Evolutionary conservation across 306 rosid species (phyloP).

Genomic region (Purshia tridentata): DNA sequence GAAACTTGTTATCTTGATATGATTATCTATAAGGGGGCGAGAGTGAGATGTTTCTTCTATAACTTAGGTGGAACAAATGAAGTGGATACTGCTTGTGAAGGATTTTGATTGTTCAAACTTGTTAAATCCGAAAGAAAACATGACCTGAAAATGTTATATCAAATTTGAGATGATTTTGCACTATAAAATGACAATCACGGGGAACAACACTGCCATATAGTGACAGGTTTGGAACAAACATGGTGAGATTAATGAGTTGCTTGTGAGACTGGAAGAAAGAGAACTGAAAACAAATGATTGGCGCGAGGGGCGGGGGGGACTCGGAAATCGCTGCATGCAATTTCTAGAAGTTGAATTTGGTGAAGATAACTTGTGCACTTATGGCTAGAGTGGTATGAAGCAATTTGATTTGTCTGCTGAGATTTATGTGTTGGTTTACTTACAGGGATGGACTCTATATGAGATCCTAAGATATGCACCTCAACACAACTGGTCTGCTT

Average conservation of each 20-base stretch:
- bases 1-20: not conserved
- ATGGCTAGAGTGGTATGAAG: constrained; percentile 3
- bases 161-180: not conserved
- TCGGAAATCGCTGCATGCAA: not conserved
- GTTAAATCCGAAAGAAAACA: not conserved
- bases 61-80: not conserved
- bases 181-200: not conserved
- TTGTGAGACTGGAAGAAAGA: not conserved
- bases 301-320: not conserved
- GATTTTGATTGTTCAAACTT: not conserved
- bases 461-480: constrained; percentile 95
- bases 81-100: not conserved
- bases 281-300: not conserved
- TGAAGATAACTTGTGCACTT: not conserved
- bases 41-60: not conserved
- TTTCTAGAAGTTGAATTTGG: not conserved
- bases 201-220: not conserved
- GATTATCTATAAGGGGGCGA: not conserved
- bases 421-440: constrained; percentile 1
- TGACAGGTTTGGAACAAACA: not conserved
- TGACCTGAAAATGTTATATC: not conserved
- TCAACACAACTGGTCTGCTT: constrained; percentile 92
- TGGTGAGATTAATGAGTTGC: constrained; percentile 4
- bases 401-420: not conserved
- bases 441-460: constrained; percentile 87